Percentiles rank a stretch among this genome's conserved stretches.
These are phyloP conservation scores for Annulohypoxylon nitens DNA, from an alignment of 495 filamentous ascomycete genomes.

Conservation along the genomic window DNA sequence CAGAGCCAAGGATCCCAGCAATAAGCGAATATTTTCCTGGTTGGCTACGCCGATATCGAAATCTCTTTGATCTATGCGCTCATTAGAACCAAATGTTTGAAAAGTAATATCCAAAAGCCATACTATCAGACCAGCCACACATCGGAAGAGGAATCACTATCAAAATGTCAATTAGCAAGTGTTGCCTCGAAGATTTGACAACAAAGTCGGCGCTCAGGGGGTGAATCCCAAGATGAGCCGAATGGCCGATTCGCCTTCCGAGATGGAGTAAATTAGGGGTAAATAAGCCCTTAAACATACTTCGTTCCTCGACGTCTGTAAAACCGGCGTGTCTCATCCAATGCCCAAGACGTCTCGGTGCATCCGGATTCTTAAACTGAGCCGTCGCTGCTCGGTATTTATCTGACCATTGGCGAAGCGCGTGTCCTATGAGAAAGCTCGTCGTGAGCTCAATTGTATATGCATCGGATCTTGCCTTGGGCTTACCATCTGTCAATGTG, in stretches of 20 bases:
- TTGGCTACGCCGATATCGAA: conserved; percentile 73
- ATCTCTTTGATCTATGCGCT: conserved; percentile 68
- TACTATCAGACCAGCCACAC: conserved; percentile 81
- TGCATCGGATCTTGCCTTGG: not conserved
- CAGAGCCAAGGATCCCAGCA: conserved; percentile 72
- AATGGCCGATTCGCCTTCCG: not conserved
- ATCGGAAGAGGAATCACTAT: conserved; percentile 76
- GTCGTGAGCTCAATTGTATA: conserved; percentile 14
- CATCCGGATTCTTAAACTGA: conserved; percentile 77
- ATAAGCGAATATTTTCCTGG: conserved; percentile 69
- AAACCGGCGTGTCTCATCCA: conserved; percentile 78
- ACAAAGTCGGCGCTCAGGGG: conserved; percentile 5
- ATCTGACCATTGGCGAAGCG: conserved; percentile 79
- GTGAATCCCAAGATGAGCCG: not conserved
- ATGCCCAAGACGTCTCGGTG: conserved; percentile 71
- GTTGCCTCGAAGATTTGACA: not conserved
- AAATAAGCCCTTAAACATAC: conserved; percentile 27
- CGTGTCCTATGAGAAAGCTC: conserved; percentile 64
- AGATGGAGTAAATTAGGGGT: conserved; percentile 13
- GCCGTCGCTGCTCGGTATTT: conserved; percentile 75
- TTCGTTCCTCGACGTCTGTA: conserved; percentile 73
- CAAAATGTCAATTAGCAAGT: conserved; percentile 28
- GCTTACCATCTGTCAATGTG: conserved; percentile 72
- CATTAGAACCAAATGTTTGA: conserved; percentile 19
- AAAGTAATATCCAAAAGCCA: conserved; percentile 36